Percentiles rank a stretch among this genome's conserved stretches.
These are phyloP conservation scores for Gossypium bickii DNA, from an alignment of 345 rosid species.

Conservation along the genomic window DNA sequence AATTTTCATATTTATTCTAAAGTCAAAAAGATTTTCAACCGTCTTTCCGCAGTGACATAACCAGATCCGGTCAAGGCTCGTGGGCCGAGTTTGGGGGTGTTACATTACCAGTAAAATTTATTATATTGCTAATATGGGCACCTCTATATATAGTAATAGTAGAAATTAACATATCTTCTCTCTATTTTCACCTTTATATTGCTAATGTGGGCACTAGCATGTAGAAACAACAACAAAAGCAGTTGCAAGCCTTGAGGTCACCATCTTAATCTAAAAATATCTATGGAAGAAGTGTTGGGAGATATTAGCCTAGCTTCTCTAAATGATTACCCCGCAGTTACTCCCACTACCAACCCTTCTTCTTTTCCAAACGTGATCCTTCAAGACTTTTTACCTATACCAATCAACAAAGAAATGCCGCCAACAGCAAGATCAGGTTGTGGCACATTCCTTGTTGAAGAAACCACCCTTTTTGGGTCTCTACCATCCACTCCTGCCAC, in stretches of 20 bases:
- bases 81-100: no score
- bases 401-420: slow-evolving; percentile 15
- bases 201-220: slow-evolving; percentile 13
- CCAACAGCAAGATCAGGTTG: not conserved
- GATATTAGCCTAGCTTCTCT: slow-evolving; percentile 31
- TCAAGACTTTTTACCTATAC: slow-evolving; percentile 30
- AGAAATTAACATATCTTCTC: no score
- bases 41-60: no score
- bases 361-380: slow-evolving; percentile 19
- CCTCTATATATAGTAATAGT: no score
- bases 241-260: not conserved
- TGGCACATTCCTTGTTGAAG: not conserved
- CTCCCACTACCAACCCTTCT: not conserved
- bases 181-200: not conserved
- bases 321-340: slow-evolving; percentile 3
- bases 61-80: no score
- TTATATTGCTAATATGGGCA: no score
- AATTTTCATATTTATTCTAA: no score
- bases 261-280: not conserved
- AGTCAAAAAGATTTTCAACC: no score
- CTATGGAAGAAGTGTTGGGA: slow-evolving; percentile 55
- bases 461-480: slow-evolving; percentile 4
- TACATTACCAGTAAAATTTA: no score
- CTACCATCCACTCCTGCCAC: slow-evolving; percentile 4
- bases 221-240: not conserved